Evolutionary conservation across 371 early-diverging fungal species (phyloP).

Genomic region (Saksenaea vasiformis): DNA sequence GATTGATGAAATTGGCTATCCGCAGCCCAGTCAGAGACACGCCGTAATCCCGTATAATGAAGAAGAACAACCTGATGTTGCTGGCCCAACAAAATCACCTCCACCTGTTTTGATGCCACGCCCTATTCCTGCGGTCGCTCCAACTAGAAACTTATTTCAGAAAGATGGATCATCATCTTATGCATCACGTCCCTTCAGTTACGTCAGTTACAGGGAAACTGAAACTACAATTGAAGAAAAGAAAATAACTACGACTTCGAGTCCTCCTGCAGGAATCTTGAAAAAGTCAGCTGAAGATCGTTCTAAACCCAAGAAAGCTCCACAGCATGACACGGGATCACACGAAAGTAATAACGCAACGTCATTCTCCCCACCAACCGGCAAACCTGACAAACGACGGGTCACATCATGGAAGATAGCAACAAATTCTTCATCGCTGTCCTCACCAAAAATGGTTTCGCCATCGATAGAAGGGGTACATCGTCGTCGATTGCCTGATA

Average conservation of each 20-base stretch:
- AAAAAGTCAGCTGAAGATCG: neutral
- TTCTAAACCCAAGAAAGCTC: neutral
- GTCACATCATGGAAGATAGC: neutral
- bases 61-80: conserved; percentile 1
- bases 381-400: neutral
- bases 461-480: neutral
- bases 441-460: neutral
- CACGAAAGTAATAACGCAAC: neutral
- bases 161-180: neutral
- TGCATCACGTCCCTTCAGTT: neutral
- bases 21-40: neutral
- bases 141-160: conserved; percentile 17
- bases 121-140: conserved; percentile 19
- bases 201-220: neutral
- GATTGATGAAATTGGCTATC: neutral
- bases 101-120: conserved; percentile 27
- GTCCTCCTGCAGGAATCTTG: neutral
- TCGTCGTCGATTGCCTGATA: neutral
- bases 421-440: neutral
- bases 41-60: neutral
- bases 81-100: conserved; percentile 23
- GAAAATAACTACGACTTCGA: neutral
- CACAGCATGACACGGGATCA: neutral
- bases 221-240: neutral
- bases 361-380: neutral